Conservation (phyloP, 73 alveolate genomes). For the Paramecium tetraurelia region DNA sequence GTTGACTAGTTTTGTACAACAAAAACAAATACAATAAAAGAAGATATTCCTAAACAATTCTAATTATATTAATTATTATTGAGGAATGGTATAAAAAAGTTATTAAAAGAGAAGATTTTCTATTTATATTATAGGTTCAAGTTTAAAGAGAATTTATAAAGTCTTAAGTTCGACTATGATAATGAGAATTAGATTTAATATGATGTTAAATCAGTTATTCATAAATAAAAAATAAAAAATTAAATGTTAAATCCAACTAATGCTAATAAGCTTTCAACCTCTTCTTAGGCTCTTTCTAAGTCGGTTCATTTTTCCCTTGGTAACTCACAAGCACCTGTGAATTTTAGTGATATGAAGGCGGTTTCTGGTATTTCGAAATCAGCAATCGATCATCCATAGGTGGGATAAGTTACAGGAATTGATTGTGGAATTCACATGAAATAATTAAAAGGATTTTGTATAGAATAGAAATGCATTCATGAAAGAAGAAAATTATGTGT, state of each 20-base stretch:
- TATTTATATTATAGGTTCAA: too few species aligned
- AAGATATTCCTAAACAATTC: neutral
- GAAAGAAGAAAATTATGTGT: constrained; percentile 26
- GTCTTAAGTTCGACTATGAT: neutral
- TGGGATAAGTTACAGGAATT: constrained; percentile 37
- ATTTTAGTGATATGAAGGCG: neutral
- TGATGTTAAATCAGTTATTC: neutral
- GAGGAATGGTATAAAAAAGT: neutral
- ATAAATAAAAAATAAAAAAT: neutral
- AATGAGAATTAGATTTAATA: neutral
- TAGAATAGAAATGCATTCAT: constrained; percentile 30
- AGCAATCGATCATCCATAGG: constrained; percentile 19
- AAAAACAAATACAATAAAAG: neutral
- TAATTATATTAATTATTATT: neutral
- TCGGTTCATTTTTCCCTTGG: constrained; percentile 44
- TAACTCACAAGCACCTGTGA: neutral
- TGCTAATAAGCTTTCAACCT: neutral
- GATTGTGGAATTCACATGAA: constrained; percentile 51
- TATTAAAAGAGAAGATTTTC: neutral
- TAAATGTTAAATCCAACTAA: constrained; percentile 14
- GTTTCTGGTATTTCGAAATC: neutral
- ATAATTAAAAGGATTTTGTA: constrained; percentile 44
- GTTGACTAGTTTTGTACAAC: neutral
- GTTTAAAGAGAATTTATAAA: neutral
- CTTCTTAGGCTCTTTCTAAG: constrained; percentile 25